phyloP scores from a whole-genome alignment of 202 grass and related monocot species.

The Zoysia matrella region DNA sequence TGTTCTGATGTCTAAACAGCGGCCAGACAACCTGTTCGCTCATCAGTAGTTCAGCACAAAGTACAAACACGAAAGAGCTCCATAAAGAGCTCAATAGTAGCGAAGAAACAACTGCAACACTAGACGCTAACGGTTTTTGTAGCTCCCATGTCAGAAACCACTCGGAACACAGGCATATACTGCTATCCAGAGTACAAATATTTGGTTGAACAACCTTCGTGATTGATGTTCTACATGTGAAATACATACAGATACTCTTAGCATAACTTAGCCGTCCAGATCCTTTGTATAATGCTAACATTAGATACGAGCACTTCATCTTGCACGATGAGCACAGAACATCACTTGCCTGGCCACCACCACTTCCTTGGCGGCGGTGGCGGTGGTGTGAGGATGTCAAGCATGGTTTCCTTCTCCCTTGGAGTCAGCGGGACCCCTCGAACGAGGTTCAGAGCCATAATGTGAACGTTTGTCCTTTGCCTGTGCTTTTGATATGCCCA shows the following conservation, averaged over 20 bases:
- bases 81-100: too few relatives aligned
- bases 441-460: slow-evolving; percentile 88
- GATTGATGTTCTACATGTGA: not conserved
- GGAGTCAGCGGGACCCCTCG: slow-evolving; percentile 78
- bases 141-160: too few relatives aligned
- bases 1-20: too few relatives aligned
- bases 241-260: not conserved
- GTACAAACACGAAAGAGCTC: too few relatives aligned
- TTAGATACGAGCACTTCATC: not conserved
- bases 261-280: not conserved
- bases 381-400: slow-evolving; percentile 71
- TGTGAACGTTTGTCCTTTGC: slow-evolving; percentile 84
- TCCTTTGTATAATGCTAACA: not conserved
- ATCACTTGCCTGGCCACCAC: slow-evolving; percentile 67
- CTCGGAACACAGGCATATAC: too few relatives aligned
- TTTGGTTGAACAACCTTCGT: too few relatives aligned
- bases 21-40: too few relatives aligned
- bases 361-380: slow-evolving; percentile 50
- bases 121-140: too few relatives aligned
- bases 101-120: too few relatives aligned
- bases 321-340: not conserved
- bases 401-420: slow-evolving; percentile 86
- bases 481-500: slow-evolving; percentile 89
- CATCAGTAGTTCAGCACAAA: too few relatives aligned
- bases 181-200: too few relatives aligned